Evolutionary conservation across 2,329 filamentous ascomycete species (phyloP).

Genomic region (Microsporum audouinii): DNA sequence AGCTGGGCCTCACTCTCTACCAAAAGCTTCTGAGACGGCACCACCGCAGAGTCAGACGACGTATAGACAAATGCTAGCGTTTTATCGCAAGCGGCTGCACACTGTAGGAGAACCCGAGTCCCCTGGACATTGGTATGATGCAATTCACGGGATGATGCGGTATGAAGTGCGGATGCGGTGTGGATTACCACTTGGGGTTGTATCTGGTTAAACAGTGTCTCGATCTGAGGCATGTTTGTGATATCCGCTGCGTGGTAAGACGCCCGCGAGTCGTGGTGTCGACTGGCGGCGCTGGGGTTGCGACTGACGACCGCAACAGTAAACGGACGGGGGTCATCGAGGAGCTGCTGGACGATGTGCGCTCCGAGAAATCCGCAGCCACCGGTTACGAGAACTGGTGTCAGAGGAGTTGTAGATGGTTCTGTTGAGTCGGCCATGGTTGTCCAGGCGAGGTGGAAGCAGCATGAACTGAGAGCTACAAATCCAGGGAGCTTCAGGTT

Average conservation of each 20-base stretch:
- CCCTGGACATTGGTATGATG: constrained; percentile 70
- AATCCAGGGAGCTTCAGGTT: too few species aligned
- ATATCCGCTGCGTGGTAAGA: neutral
- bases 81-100: constrained; percentile 41
- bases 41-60: constrained; percentile 44
- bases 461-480: too few species aligned
- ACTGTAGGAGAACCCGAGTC: constrained; percentile 50
- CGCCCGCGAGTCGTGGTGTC: neutral
- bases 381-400: constrained; percentile 61
- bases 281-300: neutral
- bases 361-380: constrained; percentile 75
- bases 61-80: constrained; percentile 65
- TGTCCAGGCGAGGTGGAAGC: neutral
- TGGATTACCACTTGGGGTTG: constrained; percentile 72
- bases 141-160: constrained; percentile 43
- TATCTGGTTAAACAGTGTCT: constrained; percentile 48
- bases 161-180: constrained; percentile 54
- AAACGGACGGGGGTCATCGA: constrained; percentile 29
- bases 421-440: neutral
- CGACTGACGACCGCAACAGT: neutral
- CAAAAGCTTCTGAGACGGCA: neutral
- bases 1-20: neutral
- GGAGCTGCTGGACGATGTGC: constrained; percentile 63
- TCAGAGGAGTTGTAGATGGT: neutral
- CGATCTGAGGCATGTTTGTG: constrained; percentile 34